Evolutionary conservation across 306 rosid species (phyloP).

Genomic region (Vigna hirtella): DNA sequence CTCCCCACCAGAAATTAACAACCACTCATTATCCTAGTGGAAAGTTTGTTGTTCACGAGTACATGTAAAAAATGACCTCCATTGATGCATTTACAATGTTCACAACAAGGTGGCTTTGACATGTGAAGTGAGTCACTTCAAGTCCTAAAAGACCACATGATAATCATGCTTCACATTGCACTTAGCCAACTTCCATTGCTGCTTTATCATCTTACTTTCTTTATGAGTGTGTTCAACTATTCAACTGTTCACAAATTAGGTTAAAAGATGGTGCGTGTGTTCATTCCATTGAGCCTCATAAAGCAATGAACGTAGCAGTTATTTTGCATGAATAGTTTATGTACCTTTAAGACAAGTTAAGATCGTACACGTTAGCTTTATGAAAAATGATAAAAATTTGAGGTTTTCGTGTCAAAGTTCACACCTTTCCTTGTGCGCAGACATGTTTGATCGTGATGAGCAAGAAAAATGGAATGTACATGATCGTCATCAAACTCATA

Average conservation of each 20-base stretch:
- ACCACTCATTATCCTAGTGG: too few relatives aligned
- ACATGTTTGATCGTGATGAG: neutral
- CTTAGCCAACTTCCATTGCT: neutral
- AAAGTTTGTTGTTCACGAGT: too few relatives aligned
- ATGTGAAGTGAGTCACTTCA: neutral
- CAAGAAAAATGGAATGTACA: neutral
- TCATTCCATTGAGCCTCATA: neutral
- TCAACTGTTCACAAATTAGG: neutral
- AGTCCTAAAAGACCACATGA: neutral
- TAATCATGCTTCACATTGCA: neutral
- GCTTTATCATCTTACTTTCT: neutral
- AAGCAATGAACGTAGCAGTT: neutral
- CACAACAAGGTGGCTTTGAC: neutral
- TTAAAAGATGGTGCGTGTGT: neutral
- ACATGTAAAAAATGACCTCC: neutral
- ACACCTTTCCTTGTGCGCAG: slow-evolving; percentile 6
- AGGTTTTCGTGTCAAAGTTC: slow-evolving; percentile 10
- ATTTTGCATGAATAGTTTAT: neutral
- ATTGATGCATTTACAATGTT: neutral
- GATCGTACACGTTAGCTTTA: neutral
- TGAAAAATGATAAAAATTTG: neutral
- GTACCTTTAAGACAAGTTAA: neutral
- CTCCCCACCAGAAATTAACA: too few relatives aligned
- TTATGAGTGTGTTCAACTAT: neutral
- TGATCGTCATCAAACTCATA: too few relatives aligned